Evolutionary conservation across 1,139 yeast species (phyloP), one percentile per base, ranked within the genome.

Genomic region (Saccharomyces hybrid): DNA sequence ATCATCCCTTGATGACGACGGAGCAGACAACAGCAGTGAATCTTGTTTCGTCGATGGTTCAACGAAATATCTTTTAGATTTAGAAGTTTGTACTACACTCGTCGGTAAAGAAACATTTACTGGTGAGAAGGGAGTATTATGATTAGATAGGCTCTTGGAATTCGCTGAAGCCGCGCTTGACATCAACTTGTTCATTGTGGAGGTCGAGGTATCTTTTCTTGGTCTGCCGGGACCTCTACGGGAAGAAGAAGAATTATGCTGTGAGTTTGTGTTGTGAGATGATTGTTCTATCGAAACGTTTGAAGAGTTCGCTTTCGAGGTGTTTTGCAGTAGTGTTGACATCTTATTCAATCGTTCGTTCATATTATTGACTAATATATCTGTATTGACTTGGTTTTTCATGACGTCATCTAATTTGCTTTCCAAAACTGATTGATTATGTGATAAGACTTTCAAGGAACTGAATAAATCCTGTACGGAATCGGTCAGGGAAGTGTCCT

Each of bases 211-310:
- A 51, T 64, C 66, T 57, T 68, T 68, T 50, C 70, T 62, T 31
- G 71, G 71, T 53, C 71, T 63, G 9, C 71, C 71, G 5, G 71
- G 71, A 3, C 71, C 70, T 51, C 71, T 62, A 21, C 58, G 57
- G 3, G 53, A 54, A 9, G 58, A 48, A 3, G 59, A 14, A 53
- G 51, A 24, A 49, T 49, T 26, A 47, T 31, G 44, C 48, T 53
- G 14, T 50, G 51, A 27, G 49, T 32, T 14, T 21, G 49, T 19
- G 14, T 27, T 6, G 19, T 27, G 24, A 2, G 50, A 19, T 12
- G 50, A 28, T 2, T 24, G 47, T 26, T 38, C 44, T 38, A 38
- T 27, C 19, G 11, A 14, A 27, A 28, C 21, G 19, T 51, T 14
- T 32, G 42, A 21, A 49, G 34, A 5, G 56, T 34, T n/a, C 50